Percentiles rank a stretch among this genome's conserved stretches.
Evolutionary conservation across 148 eudicot species (phyloP).

Genomic region (Fagopyrum homotropicum): DNA sequence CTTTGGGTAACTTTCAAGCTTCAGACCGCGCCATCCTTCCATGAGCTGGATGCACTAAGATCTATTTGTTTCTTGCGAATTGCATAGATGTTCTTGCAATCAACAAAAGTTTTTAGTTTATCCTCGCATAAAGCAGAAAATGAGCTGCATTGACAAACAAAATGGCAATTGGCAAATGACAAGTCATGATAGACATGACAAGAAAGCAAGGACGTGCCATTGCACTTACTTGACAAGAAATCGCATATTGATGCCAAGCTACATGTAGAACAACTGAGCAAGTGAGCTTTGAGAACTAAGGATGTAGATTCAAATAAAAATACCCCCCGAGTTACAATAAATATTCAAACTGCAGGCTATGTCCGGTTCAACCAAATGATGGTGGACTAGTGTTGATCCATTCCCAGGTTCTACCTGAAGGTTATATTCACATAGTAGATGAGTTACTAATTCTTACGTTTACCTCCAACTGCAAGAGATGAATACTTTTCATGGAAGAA

Average conservation of each 20-base stretch:
- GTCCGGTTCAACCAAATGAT: neutral
- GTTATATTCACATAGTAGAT: neutral
- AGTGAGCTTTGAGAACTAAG: neutral
- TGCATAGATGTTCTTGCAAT: neutral
- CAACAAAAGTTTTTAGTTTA: neutral
- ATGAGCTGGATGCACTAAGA: slow-evolving; percentile 2
- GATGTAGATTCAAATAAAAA: neutral
- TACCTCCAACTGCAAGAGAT: neutral
- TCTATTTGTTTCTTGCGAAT: neutral
- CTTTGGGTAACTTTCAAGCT: neutral
- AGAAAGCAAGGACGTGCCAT: neutral
- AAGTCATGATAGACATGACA: neutral
- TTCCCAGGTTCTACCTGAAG: neutral
- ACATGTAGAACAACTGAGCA: neutral
- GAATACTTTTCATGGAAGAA: neutral
- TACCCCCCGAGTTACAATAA: neutral
- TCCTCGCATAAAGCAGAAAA: neutral
- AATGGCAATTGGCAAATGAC: neutral
- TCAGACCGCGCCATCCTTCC: neutral
- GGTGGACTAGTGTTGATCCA: neutral
- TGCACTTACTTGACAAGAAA: neutral
- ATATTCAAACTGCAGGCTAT: neutral
- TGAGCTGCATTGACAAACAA: neutral
- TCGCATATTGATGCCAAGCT: neutral
- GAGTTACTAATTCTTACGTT: neutral